Evolutionary conservation across 805 yeast species (phyloP).

Genomic region (Ogataea siamensis): DNA sequence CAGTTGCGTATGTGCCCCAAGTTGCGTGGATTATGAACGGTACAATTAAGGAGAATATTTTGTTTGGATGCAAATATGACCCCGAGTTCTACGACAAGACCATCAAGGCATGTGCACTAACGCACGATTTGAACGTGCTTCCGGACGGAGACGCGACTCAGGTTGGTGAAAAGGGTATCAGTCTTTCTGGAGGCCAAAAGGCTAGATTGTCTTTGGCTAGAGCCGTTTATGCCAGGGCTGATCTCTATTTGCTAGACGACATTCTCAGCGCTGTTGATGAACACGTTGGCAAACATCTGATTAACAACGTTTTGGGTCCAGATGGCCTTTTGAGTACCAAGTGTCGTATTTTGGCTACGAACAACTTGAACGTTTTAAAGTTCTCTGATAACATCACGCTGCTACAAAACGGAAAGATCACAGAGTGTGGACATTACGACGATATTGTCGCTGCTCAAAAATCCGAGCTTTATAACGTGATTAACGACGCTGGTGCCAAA

Average conservation of each 20-base stretch:
- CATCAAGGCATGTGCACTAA: conserved; percentile 81
- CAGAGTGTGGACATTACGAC: conserved; percentile 63
- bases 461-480: conserved; percentile 52
- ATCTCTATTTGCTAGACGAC: conserved; percentile 83
- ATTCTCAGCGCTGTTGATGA: conserved; percentile 95
- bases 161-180: conserved; percentile 95
- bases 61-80: conserved; percentile 83
- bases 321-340: conserved; percentile 72
- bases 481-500: conserved; percentile 60
- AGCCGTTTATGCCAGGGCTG: conserved; percentile 91
- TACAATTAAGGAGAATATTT: conserved; percentile 78
- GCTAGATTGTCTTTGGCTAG: conserved; percentile 90
- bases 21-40: conserved; percentile 96
- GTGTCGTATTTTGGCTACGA: conserved; percentile 80
- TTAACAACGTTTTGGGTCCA: conserved; percentile 79
- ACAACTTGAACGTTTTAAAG: conserved; percentile 76
- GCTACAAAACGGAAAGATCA: conserved; percentile 64
- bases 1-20: conserved; percentile 86
- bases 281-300: conserved; percentile 84
- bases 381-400: conserved; percentile 70
- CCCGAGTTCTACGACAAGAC: conserved; percentile 76
- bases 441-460: conserved; percentile 40
- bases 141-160: conserved; percentile 86
- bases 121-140: conserved; percentile 68
- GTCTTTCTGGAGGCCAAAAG: conserved; percentile 94